These are phyloP conservation scores for Pleurotus djamor DNA, from an alignment of 768 basidiomycete genomes.

Conservation along the genomic window DNA sequence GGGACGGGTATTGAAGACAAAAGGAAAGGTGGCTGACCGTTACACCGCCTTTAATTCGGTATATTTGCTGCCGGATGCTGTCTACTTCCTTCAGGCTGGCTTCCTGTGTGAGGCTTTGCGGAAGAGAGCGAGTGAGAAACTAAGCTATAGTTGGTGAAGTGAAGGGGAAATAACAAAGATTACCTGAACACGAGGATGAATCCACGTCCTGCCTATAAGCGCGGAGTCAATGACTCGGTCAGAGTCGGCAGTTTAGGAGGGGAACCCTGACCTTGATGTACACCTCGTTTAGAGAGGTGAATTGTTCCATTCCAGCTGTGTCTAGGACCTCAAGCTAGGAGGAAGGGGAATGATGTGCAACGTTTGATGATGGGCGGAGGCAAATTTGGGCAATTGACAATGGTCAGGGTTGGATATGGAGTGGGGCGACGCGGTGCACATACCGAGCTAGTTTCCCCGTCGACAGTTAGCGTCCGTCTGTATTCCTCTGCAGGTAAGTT, in stretches of 20 bases:
- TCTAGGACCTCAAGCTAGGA: constrained; percentile 76
- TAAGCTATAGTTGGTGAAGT: constrained; percentile 1
- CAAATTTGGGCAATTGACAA: background rate
- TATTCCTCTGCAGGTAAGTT: constrained; percentile 59
- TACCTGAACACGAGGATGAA: constrained; percentile 86
- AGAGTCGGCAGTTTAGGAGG: background rate
- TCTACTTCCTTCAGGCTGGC: constrained; percentile 79
- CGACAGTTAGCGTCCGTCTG: constrained; percentile 60
- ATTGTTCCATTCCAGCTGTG: constrained; percentile 86
- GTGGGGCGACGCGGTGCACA: constrained; percentile 19
- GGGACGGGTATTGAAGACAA: background rate
- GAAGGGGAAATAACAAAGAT: background rate
- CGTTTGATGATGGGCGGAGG: background rate
- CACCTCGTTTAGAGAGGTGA: constrained; percentile 75
- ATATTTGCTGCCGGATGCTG: constrained; percentile 77
- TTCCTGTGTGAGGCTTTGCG: constrained; percentile 72
- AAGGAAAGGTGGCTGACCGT: constrained; percentile 33
- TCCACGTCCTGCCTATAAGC: constrained; percentile 59
- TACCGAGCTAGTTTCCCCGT: constrained; percentile 63
- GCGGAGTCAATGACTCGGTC: background rate
- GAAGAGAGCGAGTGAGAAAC: constrained; percentile 6
- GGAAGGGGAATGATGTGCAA: constrained; percentile 1
- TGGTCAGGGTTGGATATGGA: background rate
- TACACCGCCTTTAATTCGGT: constrained; percentile 73
- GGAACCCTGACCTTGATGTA: constrained; percentile 64